phyloP scores from a whole-genome alignment of 495 filamentous ascomycete genomes.

The Thermothielavioides terrestris region DNA sequence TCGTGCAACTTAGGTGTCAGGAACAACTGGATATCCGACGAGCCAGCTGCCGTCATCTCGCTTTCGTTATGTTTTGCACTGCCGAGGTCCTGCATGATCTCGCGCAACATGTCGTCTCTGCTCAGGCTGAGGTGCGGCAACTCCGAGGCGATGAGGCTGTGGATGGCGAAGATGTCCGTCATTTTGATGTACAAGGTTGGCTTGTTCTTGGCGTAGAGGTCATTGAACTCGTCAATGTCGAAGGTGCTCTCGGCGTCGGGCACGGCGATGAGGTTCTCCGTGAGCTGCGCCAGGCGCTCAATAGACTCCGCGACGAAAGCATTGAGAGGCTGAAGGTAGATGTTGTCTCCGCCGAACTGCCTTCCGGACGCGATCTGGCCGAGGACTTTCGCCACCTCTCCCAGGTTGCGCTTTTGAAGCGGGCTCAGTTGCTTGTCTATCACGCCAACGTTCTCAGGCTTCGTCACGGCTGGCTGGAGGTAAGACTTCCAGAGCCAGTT shows the following conservation, averaged over 20 bases:
- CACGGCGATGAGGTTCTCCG: slow-evolving; percentile 65
- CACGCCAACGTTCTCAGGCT: slow-evolving; percentile 84
- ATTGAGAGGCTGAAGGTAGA: slow-evolving; percentile 92
- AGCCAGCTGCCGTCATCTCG: slow-evolving; percentile 78
- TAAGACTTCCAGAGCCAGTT: slow-evolving; percentile 93
- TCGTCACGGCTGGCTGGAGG: slow-evolving; percentile 75
- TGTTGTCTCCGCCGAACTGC: slow-evolving; percentile 85
- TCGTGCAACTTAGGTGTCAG: slow-evolving; percentile 88
- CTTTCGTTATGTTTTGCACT: slow-evolving; percentile 92
- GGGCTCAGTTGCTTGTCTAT: slow-evolving; percentile 79
- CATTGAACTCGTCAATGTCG: slow-evolving; percentile 97
- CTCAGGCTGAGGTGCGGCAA: slow-evolving; percentile 64
- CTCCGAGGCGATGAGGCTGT: slow-evolving; percentile 75
- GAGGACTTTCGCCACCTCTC: slow-evolving; percentile 84
- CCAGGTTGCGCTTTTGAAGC: slow-evolving; percentile 85
- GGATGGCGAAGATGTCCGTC: slow-evolving; percentile 93
- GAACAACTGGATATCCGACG: slow-evolving; percentile 84
- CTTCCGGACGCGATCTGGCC: slow-evolving; percentile 77
- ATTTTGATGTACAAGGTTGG: slow-evolving; percentile 98
- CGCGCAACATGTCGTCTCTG: slow-evolving; percentile 80
- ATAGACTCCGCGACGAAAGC: slow-evolving; percentile 80
- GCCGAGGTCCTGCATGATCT: slow-evolving; percentile 85
- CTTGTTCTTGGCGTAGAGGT: slow-evolving; percentile 89
- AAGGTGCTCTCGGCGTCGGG: slow-evolving; percentile 82
- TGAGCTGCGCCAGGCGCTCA: slow-evolving; percentile 67